A percentile compares a stretch with the other conserved stretches of the same genome.
Conservation (phyloP, 495 filamentous ascomycete species). For the Trichoderma virens region DNA sequence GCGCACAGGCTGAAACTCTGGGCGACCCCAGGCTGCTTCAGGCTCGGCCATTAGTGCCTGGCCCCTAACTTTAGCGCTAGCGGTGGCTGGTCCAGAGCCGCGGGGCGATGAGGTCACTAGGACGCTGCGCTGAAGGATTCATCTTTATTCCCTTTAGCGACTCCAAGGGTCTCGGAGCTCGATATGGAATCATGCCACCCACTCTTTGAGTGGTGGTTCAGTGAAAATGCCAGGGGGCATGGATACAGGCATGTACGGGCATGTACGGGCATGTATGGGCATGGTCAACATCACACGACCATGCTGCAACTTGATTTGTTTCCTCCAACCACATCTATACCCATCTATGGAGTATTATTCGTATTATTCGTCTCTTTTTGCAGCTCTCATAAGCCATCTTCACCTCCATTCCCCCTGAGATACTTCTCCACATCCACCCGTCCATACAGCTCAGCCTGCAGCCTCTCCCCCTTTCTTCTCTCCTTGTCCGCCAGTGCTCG, state of each 20-base stretch:
- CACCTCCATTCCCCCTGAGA: slow-evolving; percentile 37
- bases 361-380: background rate
- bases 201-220: no score
- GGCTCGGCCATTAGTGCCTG: background rate
- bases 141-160: background rate
- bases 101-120: slow-evolving; percentile 6
- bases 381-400: background rate
- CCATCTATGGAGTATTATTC: background rate
- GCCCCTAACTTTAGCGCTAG: slow-evolving; percentile 9
- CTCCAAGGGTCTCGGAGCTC: background rate
- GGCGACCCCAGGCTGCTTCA: background rate
- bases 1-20: slow-evolving; percentile 1
- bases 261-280: no score
- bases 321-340: background rate
- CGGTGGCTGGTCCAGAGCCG: background rate
- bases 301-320: background rate
- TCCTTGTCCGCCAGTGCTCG: slow-evolving; percentile 52
- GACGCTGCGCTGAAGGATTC: background rate
- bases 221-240: no score
- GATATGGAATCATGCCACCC: background rate
- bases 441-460: slow-evolving; percentile 60
- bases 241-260: no score
- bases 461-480: slow-evolving; percentile 52
- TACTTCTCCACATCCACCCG: slow-evolving; percentile 67
- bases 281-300: background rate